Evolutionary conservation across 2,329 filamentous ascomycete species (phyloP).

Genomic region (Lanzia echinophila): DNA sequence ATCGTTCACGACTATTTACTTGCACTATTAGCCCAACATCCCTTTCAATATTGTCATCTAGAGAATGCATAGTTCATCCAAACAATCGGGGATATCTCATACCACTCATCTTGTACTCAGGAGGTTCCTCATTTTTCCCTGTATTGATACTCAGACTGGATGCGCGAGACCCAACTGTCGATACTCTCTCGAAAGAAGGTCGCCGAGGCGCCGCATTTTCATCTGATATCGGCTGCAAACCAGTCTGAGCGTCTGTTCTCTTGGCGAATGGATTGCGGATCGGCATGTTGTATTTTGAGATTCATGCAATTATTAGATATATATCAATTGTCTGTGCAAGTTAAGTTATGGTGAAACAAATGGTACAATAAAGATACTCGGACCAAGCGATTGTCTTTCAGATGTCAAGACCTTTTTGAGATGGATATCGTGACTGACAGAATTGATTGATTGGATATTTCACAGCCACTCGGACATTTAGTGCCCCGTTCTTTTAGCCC

Average conservation of each 20-base stretch:
- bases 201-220: slow-evolving; percentile 46
- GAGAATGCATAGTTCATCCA: neutral
- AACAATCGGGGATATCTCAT: slow-evolving; percentile 30
- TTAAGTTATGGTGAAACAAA: neutral
- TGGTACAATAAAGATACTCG: neutral
- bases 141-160: slow-evolving; percentile 56
- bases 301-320: slow-evolving; percentile 3
- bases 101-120: slow-evolving; percentile 78
- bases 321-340: slow-evolving; percentile 4
- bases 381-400: neutral
- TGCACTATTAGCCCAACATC: slow-evolving; percentile 12
- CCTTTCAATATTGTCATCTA: neutral
- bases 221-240: slow-evolving; percentile 32
- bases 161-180: slow-evolving; percentile 56
- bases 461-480: slow-evolving; percentile 8
- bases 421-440: neutral
- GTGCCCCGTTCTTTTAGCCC: slow-evolving; percentile 4
- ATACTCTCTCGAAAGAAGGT: slow-evolving; percentile 53
- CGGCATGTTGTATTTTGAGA: neutral
- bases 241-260: slow-evolving; percentile 38
- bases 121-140: slow-evolving; percentile 54
- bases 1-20: slow-evolving; percentile 78
- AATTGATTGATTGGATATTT: slow-evolving; percentile 1
- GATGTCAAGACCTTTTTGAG: neutral
- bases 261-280: slow-evolving; percentile 62